Evolutionary conservation across 148 eudicot species (phyloP).

Genomic region (Spergularia bocconei): DNA sequence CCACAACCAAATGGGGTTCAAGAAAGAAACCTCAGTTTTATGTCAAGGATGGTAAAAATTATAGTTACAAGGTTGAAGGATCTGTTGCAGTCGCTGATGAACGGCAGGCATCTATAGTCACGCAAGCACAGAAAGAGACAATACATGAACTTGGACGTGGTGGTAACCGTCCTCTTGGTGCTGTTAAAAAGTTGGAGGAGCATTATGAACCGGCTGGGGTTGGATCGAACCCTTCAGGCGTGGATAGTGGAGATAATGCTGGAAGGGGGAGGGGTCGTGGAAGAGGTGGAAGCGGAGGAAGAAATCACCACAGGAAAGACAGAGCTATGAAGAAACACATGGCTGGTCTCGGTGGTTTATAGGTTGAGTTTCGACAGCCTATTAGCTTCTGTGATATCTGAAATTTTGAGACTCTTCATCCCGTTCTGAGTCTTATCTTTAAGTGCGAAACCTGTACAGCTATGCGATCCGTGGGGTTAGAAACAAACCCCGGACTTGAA

Average conservation of each 20-base stretch:
- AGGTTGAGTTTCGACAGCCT: not conserved
- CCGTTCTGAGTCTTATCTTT: not conserved
- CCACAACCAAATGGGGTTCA: slow-evolving; percentile 61
- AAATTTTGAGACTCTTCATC: not conserved
- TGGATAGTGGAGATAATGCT: slow-evolving; percentile 43
- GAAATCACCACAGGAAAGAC: slow-evolving; percentile 57
- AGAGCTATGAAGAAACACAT: slow-evolving; percentile 81
- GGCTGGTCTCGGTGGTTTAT: slow-evolving; percentile 54
- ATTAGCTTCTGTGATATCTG: not conserved
- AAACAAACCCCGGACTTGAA: too few species aligned
- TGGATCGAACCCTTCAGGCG: slow-evolving; percentile 29
- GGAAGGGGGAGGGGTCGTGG: slow-evolving; percentile 43
- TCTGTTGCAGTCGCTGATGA: slow-evolving; percentile 72
- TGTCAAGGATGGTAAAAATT: slow-evolving; percentile 95
- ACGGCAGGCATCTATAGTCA: slow-evolving; percentile 64
- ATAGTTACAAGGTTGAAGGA: slow-evolving; percentile 92
- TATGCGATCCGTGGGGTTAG: too few species aligned
- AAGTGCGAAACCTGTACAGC: too few species aligned
- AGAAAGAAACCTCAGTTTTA: slow-evolving; percentile 73
- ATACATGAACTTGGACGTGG: slow-evolving; percentile 92
- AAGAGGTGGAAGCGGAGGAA: slow-evolving; percentile 40
- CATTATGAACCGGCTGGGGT: slow-evolving; percentile 31
- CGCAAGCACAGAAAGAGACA: slow-evolving; percentile 57
- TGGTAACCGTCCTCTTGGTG: slow-evolving; percentile 78
- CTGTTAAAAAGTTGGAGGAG: slow-evolving; percentile 51